phyloP scores from a whole-genome alignment of 2,329 filamentous ascomycete genomes.

The Arthrobotrys sinensis region DNA sequence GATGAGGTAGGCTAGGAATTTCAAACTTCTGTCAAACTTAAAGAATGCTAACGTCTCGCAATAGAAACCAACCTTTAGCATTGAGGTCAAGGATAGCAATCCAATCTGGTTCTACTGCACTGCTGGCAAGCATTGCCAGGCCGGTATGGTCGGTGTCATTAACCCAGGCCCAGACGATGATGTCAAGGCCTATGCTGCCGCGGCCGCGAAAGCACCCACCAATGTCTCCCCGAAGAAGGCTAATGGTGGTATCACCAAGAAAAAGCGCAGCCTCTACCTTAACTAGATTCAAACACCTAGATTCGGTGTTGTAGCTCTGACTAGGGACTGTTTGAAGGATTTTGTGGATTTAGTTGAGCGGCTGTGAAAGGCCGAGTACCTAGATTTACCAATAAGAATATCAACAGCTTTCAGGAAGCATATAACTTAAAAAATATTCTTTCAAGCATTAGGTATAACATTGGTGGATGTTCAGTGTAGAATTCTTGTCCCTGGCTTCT shows the following conservation, averaged over 20 bases:
- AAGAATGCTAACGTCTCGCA: slow-evolving; percentile 32
- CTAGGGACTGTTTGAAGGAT: too few species aligned
- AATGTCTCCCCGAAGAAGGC: slow-evolving; percentile 68
- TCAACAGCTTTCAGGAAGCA: too few species aligned
- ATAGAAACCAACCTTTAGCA: slow-evolving; percentile 73
- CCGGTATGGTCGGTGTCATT: slow-evolving; percentile 82
- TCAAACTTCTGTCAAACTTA: too few species aligned
- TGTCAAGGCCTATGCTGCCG: slow-evolving; percentile 63
- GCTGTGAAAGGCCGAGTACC: too few species aligned
- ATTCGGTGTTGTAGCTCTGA: background rate
- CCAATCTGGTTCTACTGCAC: slow-evolving; percentile 86
- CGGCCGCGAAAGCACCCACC: slow-evolving; percentile 67
- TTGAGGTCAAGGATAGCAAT: slow-evolving; percentile 78
- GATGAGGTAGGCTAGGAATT: background rate
- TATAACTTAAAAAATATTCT: too few species aligned
- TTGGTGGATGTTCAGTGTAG: too few species aligned
- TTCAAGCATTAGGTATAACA: too few species aligned
- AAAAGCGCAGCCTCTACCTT: background rate
- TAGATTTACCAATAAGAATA: too few species aligned
- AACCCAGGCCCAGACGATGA: slow-evolving; percentile 71
- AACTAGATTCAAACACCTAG: background rate
- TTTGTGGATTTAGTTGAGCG: too few species aligned
- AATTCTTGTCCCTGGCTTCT: too few species aligned
- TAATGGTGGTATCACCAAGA: background rate
- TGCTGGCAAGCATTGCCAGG: slow-evolving; percentile 80